These are phyloP conservation scores for Cyathus striatus DNA, from an alignment of 768 basidiomycete species.

Conservation along the genomic window DNA sequence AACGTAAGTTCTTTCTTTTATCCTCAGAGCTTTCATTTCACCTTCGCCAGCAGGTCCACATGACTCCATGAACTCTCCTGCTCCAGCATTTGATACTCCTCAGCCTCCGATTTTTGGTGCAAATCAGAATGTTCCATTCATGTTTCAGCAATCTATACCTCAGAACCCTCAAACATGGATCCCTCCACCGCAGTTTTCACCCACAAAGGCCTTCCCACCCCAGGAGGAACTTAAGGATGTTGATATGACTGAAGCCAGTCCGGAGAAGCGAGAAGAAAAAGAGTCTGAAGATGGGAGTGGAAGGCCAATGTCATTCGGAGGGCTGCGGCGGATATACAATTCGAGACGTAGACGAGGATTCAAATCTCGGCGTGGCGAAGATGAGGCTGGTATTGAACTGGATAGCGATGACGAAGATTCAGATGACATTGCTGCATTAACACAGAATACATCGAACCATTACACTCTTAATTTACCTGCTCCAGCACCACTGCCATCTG, in stretches of 20 bases:
- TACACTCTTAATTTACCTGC: constrained; percentile 81
- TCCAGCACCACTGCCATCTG: constrained; percentile 47
- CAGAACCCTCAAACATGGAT: constrained; percentile 71
- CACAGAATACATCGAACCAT: constrained; percentile 65
- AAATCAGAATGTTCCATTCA: constrained; percentile 67
- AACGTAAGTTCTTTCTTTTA: constrained; percentile 46
- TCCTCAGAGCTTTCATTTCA: constrained; percentile 3
- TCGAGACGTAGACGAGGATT: constrained; percentile 44
- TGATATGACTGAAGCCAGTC: constrained; percentile 73
- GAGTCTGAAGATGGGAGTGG: constrained; percentile 32
- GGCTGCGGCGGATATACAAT: constrained; percentile 59
- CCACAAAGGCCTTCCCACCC: constrained; percentile 52
- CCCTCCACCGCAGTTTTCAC: constrained; percentile 58
- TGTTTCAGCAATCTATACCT: constrained; percentile 53
- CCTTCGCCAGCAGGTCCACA: constrained; percentile 27
- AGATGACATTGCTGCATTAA: constrained; percentile 29
- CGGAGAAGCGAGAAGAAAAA: constrained; percentile 41
- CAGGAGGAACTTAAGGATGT: constrained; percentile 56
- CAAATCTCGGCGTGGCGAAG: constrained; percentile 22
- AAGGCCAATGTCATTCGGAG: constrained; percentile 55
- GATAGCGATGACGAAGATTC: constrained; percentile 44
- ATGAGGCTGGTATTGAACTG: constrained; percentile 34
- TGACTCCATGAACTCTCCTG: constrained; percentile 37
- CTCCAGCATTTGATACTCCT: constrained; percentile 29
- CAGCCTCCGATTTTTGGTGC: constrained; percentile 55